Conservation (phyloP, 345 rosid species). For the Eucalyptus tenuipes region DNA sequence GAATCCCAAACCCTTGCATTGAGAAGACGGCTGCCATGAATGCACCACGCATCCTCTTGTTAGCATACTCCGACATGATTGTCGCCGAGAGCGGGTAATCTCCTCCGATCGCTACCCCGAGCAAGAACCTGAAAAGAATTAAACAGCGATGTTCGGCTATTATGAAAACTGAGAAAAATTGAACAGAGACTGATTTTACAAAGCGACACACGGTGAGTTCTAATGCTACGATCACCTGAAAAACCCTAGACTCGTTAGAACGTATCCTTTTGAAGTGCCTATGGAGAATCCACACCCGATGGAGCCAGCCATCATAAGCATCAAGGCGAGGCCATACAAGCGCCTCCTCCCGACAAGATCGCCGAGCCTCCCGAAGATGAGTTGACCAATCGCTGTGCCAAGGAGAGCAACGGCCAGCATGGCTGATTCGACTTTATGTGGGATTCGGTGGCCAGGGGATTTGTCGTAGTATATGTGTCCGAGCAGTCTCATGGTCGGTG, state of each 20-base stretch:
- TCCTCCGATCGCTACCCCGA: background rate
- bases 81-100: background rate
- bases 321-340: background rate
- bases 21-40: background rate
- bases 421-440: background rate
- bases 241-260: background rate
- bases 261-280: background rate
- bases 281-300: background rate
- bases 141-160: background rate
- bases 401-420: background rate
- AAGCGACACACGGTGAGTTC: background rate
- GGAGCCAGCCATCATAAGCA: background rate
- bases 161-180: background rate
- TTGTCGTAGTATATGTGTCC: background rate
- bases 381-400: background rate
- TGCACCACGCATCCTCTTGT: background rate
- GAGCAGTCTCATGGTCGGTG: background rate
- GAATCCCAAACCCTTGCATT: background rate
- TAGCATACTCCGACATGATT: background rate
- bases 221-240: background rate
- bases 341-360: background rate
- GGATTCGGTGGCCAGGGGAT: background rate
- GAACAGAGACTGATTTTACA: background rate
- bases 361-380: background rate
- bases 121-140: background rate